Evolutionary conservation across 108 stramenopile genomes (phyloP).

Genomic region (Discostella stelligeroides): DNA sequence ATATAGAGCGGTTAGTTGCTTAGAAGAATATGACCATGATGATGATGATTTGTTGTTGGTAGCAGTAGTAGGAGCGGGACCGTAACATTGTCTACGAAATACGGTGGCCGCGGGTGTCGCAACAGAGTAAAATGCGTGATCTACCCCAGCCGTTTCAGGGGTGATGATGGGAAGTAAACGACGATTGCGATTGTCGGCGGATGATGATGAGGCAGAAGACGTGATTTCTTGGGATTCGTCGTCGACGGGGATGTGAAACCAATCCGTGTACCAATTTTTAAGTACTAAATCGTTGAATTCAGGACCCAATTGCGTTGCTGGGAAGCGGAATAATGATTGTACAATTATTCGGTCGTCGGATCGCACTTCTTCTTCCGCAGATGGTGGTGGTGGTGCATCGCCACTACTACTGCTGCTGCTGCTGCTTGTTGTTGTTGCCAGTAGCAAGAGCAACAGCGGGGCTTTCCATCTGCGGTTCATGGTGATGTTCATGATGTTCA

Average conservation of each 20-base stretch:
- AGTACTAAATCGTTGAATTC: slow-evolving; percentile 9
- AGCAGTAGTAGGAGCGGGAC: slow-evolving; percentile 6
- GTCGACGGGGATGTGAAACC: slow-evolving; percentile 8
- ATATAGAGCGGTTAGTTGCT: too few species aligned
- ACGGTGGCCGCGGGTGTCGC: slow-evolving; percentile 34
- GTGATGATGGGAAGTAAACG: slow-evolving; percentile 30
- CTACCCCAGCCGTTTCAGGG: slow-evolving; percentile 28
- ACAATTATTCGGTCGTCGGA: slow-evolving; percentile 3
- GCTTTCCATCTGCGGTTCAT: too few species aligned
- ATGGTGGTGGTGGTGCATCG: too few species aligned
- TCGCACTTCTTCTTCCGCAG: too few species aligned
- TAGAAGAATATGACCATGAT: too few species aligned
- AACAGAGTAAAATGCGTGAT: slow-evolving; percentile 37
- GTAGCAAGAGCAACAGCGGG: too few species aligned
- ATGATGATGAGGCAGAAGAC: neutral
- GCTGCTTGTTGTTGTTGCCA: neutral
- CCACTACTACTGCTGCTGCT: neutral
- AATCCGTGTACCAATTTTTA: slow-evolving; percentile 8
- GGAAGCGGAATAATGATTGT: slow-evolving; percentile 13
- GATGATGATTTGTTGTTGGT: slow-evolving; percentile 5
- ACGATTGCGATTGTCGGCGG: too few species aligned
- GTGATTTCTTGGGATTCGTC: too few species aligned
- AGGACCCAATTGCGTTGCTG: neutral
- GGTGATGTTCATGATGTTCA: too few species aligned
- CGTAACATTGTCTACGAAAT: slow-evolving; percentile 50